phyloP scores from a whole-genome alignment of 345 rosid genomes.

The Dipteronia sinensis region DNA sequence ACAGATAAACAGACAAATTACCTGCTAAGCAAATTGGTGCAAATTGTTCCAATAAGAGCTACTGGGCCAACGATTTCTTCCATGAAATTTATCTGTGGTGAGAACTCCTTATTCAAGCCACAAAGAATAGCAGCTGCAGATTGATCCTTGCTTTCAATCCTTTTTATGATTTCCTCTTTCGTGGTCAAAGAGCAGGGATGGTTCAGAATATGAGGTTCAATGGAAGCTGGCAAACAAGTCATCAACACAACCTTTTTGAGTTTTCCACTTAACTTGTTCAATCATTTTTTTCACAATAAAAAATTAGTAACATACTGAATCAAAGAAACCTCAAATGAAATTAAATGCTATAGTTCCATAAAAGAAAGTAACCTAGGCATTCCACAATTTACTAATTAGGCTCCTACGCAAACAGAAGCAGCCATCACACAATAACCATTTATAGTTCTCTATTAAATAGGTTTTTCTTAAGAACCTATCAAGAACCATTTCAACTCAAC shows the following conservation, averaged over 20 bases:
- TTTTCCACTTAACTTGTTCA: not conserved
- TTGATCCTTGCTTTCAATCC: conserved; percentile 35
- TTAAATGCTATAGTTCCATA: not conserved
- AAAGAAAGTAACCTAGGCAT: not conserved
- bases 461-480: not conserved
- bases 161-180: conserved; percentile 45
- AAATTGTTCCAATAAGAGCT: conserved; percentile 60
- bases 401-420: not conserved
- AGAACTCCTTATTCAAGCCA: conserved; percentile 18
- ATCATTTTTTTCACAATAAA: not conserved
- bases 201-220: conserved; percentile 26
- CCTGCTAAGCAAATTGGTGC: conserved; percentile 59
- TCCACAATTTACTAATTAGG: not conserved
- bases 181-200: conserved; percentile 31
- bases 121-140: conserved; percentile 56
- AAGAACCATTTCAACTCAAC: not conserved
- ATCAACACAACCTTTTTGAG: not conserved
- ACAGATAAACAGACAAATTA: not conserved
- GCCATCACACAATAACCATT: not conserved
- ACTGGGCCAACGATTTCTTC: conserved; percentile 50
- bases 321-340: not conserved
- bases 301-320: not conserved
- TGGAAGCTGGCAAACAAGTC: conserved; percentile 35
- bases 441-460: not conserved
- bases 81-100: conserved; percentile 19